These are phyloP conservation scores for Coix lacrymajobi DNA, from an alignment of 176 grass and related monocot species.

Conservation along the genomic window DNA sequence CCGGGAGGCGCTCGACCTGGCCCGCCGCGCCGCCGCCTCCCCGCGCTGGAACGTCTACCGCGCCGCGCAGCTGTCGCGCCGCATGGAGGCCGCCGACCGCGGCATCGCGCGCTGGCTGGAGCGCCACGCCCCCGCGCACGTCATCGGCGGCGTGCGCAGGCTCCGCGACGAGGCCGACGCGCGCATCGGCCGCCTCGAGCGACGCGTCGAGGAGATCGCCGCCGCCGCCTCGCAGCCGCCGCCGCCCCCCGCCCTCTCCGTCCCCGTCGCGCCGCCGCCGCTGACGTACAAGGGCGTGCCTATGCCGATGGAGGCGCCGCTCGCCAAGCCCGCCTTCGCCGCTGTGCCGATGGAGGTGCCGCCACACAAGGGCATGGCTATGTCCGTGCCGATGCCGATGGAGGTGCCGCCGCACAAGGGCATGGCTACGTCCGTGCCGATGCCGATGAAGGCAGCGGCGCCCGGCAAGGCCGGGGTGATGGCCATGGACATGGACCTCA, in stretches of 20 bases:
- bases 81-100: conserved; percentile 78
- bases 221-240: background rate
- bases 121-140: conserved; percentile 67
- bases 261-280: conserved; percentile 30
- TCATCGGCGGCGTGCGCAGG: conserved; percentile 63
- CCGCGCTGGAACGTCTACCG: conserved; percentile 97
- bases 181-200: conserved; percentile 70
- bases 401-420: background rate
- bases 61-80: conserved; percentile 65
- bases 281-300: conserved; percentile 3
- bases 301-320: background rate
- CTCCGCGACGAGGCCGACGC: conserved; percentile 65
- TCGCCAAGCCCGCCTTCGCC: background rate
- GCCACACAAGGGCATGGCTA: background rate
- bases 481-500: conserved; percentile 28
- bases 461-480: conserved; percentile 8
- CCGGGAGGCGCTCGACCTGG: conserved; percentile 66
- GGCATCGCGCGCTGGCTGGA: conserved; percentile 71
- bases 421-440: background rate
- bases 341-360: background rate
- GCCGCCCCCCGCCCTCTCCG: conserved; percentile 22
- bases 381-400: background rate
- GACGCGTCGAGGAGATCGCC: conserved; percentile 60
- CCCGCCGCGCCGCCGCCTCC: conserved; percentile 52
- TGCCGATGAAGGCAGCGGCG: background rate